These are phyloP conservation scores for Lumnitzera littorea DNA, from an alignment of 345 rosid species.

Conservation along the genomic window DNA sequence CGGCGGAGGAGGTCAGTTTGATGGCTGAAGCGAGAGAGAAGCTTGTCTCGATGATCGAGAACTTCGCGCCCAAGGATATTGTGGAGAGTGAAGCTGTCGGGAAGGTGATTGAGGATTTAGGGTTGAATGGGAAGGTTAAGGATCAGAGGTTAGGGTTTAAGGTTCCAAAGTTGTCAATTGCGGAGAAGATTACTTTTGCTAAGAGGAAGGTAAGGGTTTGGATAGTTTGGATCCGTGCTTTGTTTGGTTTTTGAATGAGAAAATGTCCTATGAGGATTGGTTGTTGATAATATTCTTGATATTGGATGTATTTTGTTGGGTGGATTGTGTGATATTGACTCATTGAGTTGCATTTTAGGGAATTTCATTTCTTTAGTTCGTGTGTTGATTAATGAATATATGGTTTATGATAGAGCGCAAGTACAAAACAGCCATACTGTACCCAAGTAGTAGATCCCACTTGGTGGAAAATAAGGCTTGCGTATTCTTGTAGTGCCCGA, in stretches of 20 bases:
- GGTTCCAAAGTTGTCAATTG: conserved; percentile 46
- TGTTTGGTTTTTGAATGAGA: neutral
- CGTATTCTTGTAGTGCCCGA: too few relatives aligned
- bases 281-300: neutral
- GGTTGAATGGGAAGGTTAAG: conserved; percentile 49
- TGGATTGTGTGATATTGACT: too few relatives aligned
- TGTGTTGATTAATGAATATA: neutral
- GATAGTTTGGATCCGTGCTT: neutral
- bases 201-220: conserved; percentile 52
- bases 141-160: conserved; percentile 56
- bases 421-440: too few relatives aligned
- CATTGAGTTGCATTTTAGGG: too few relatives aligned
- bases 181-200: conserved; percentile 53
- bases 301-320: neutral
- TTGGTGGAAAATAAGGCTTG: too few relatives aligned
- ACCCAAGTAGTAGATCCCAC: too few relatives aligned
- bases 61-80: conserved; percentile 57
- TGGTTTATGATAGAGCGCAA: neutral
- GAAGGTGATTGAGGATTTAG: conserved; percentile 70
- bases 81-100: conserved; percentile 46
- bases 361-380: too few relatives aligned
- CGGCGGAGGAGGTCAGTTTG: conserved; percentile 50
- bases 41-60: conserved; percentile 46
- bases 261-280: too few relatives aligned
- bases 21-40: conserved; percentile 79